A percentile compares a stretch with the other conserved stretches of the same genome.
Conservation (phyloP, 1,284 basidiomycete genomes). For the Cutaneotrichosporon sp. region DNA sequence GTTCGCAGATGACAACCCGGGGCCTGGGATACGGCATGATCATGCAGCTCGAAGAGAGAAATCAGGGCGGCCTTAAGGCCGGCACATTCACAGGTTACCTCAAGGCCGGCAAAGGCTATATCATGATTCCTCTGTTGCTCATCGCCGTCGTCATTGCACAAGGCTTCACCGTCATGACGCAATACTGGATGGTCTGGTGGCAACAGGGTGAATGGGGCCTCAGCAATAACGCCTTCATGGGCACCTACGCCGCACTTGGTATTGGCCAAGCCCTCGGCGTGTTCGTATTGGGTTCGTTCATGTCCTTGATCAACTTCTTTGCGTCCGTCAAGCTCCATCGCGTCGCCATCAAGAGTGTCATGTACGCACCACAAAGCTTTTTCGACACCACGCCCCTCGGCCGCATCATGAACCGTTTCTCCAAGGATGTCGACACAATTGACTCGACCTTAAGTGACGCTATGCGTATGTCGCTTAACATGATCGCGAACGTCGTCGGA, state of each 20-base stretch:
- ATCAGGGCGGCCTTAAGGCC: slow-evolving; percentile 39
- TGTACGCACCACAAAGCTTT: slow-evolving; percentile 75
- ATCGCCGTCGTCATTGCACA: slow-evolving; percentile 40
- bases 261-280: slow-evolving; percentile 52
- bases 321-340: slow-evolving; percentile 57
- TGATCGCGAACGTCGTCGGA: slow-evolving; percentile 20
- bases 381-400: slow-evolving; percentile 88
- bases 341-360: slow-evolving; percentile 59
- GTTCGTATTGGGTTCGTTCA: slow-evolving; percentile 53
- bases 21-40: slow-evolving; percentile 40
- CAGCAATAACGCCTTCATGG: slow-evolving; percentile 52
- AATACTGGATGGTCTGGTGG: slow-evolving; percentile 68
- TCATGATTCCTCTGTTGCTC: slow-evolving; percentile 53
- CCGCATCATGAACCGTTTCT: slow-evolving; percentile 51
- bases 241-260: slow-evolving; percentile 55
- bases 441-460: slow-evolving; percentile 64
- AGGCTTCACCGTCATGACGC: slow-evolving; percentile 43
- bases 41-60: slow-evolving; percentile 51
- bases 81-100: slow-evolving; percentile 50
- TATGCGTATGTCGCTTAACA: slow-evolving; percentile 63
- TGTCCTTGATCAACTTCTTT: slow-evolving; percentile 57
- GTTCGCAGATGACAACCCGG: slow-evolving; percentile 40
- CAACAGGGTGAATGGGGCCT: slow-evolving; percentile 53
- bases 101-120: slow-evolving; percentile 50
- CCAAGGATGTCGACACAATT: slow-evolving; percentile 68